Conservation (phyloP, 2,329 filamentous ascomycete genomes). For the Colletotrichum sp. region DNA sequence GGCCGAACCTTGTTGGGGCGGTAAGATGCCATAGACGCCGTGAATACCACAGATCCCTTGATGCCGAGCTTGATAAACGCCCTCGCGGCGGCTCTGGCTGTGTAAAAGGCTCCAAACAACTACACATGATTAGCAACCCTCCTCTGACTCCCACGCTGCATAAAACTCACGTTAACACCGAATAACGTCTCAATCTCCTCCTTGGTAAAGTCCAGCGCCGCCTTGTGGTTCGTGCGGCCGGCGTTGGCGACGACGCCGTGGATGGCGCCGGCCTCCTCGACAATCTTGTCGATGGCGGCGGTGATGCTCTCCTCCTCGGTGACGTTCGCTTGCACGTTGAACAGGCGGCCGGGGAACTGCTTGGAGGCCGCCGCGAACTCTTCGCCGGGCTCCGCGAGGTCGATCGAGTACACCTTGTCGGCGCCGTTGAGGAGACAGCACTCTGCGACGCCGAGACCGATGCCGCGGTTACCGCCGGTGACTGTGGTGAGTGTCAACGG, state of each 20-base stretch:
- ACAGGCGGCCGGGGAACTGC: slow-evolving; percentile 41
- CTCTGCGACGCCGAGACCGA: slow-evolving; percentile 53
- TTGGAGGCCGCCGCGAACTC: slow-evolving; percentile 23
- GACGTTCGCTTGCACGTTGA: slow-evolving; percentile 48
- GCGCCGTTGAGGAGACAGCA: slow-evolving; percentile 50
- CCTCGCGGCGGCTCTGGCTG: slow-evolving; percentile 50
- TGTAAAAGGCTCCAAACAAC: slow-evolving; percentile 51
- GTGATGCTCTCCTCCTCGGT: slow-evolving; percentile 50
- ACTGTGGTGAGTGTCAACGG: slow-evolving; percentile 24
- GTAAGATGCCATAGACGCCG: slow-evolving; percentile 53
- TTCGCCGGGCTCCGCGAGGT: slow-evolving; percentile 30
- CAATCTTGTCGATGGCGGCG: slow-evolving; percentile 47
- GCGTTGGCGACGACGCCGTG: slow-evolving; percentile 58
- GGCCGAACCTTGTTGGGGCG: slow-evolving; percentile 44
- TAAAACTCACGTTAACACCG: slow-evolving; percentile 18
- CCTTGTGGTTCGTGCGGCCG: slow-evolving; percentile 56
- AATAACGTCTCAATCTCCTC: slow-evolving; percentile 32
- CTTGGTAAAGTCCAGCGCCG: slow-evolving; percentile 48
- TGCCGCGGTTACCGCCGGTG: slow-evolving; percentile 49
- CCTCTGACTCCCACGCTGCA: accelerated
- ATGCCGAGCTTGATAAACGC: slow-evolving; percentile 41
- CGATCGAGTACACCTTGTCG: slow-evolving; percentile 40
- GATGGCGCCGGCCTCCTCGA: slow-evolving; percentile 45
- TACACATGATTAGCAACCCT: slow-evolving; percentile 38
- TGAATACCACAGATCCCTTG: slow-evolving; percentile 48